A percentile compares a stretch with the other conserved stretches of the same genome.
These are phyloP conservation scores for Penicillium sp. DNA, from an alignment of 2,329 filamentous ascomycete species.

Conservation along the genomic window DNA sequence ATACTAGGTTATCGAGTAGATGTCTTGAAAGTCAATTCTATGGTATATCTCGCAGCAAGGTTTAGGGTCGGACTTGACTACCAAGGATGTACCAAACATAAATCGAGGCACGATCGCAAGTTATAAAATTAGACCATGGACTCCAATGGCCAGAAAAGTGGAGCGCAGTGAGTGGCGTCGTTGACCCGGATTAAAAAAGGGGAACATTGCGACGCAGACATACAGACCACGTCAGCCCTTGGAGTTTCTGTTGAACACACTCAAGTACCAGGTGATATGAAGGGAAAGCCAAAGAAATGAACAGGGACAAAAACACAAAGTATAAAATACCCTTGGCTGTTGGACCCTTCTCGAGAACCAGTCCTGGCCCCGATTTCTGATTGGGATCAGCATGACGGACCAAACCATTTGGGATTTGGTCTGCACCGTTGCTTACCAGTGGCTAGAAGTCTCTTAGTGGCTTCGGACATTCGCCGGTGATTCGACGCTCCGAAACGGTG, in stretches of 20 bases:
- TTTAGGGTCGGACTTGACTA: too few species aligned
- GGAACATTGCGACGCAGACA: slow-evolving; percentile 3
- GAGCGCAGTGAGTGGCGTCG: not conserved
- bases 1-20: too few species aligned
- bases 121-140: slow-evolving; percentile 3
- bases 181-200: slow-evolving; percentile 1
- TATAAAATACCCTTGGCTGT: not conserved
- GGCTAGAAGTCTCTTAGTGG: not conserved
- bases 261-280: not conserved
- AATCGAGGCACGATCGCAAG: not conserved
- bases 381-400: slow-evolving; percentile 1
- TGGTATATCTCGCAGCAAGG: too few species aligned
- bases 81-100: not conserved
- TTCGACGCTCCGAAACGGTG: not conserved
- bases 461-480: not conserved
- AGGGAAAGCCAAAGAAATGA: too few species aligned
- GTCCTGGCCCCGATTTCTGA: not conserved
- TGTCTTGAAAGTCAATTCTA: not conserved
- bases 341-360: not conserved
- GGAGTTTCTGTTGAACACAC: not conserved
- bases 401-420: not conserved
- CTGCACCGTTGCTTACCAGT: not conserved
- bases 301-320: not conserved
- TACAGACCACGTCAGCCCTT: slow-evolving; percentile 4
- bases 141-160: not conserved